Conservation (phyloP, 2,329 filamentous ascomycete genomes). For the Sphaceloma murrayae region DNA sequence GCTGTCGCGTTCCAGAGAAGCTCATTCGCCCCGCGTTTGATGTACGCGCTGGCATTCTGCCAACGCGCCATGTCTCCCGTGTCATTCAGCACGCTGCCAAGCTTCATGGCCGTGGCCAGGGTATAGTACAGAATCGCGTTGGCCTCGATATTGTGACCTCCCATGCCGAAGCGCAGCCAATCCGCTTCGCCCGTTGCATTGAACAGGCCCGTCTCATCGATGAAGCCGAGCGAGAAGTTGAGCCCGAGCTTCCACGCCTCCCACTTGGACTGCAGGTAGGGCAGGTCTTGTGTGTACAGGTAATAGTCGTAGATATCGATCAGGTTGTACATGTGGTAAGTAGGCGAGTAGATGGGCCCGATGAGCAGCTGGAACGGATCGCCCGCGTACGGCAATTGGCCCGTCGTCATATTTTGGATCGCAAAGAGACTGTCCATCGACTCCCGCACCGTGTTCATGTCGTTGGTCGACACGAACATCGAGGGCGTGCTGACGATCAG, state of each 20-base stretch:
- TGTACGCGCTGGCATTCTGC: conserved; percentile 33
- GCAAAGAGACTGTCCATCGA: conserved; percentile 26
- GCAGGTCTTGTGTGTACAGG: conserved; percentile 29
- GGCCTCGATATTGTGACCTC: conserved; percentile 40
- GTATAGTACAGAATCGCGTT: conserved; percentile 43
- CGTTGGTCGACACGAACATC: conserved; percentile 46
- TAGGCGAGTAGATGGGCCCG: conserved; percentile 45
- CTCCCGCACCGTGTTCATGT: conserved; percentile 20
- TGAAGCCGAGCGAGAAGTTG: conserved; percentile 32
- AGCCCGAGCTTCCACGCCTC: conserved; percentile 36
- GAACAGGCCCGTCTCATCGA: conserved; percentile 37
- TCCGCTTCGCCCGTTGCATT: conserved; percentile 39
- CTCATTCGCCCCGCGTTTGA: conserved; percentile 38
- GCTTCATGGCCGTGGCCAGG: conserved; percentile 42
- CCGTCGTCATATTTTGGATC: conserved; percentile 23
- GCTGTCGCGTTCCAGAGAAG: conserved; percentile 41
- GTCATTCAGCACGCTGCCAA: conserved; percentile 42
- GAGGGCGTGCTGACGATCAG: conserved; percentile 49
- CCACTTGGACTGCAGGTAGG: conserved; percentile 37
- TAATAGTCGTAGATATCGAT: conserved; percentile 40
- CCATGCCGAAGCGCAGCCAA: conserved; percentile 44
- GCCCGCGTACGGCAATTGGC: conserved; percentile 30
- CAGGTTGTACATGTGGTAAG: conserved; percentile 46
- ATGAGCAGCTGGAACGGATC: conserved; percentile 31
- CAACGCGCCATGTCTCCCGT: conserved; percentile 33